Base-by-base conservation (phyloP, 495 filamentous ascomycete genomes). In the Aspergillus hancockii region DNA sequence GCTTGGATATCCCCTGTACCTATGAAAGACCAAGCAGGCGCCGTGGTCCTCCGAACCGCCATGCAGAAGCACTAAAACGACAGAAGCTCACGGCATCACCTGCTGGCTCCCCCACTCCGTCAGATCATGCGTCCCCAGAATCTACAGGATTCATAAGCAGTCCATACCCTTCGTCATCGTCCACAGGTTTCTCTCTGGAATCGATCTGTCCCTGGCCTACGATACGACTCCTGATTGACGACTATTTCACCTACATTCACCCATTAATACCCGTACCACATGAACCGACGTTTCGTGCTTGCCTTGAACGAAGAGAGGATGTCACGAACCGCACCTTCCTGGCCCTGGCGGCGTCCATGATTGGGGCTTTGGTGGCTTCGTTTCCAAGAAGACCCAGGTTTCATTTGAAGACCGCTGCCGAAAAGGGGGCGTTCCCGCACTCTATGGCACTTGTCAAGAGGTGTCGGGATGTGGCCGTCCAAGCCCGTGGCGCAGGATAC, bases 221-320 rank as follows among this genome's bases (percentile, higher is more conserved):
- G 0, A 72, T 95, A 45, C 77, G 85, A 46, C 74, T 85, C 3
- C 79, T 95, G 7, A 77, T 96, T 13, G 89, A 93, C 68, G 92
- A 96, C 74, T 95, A 90, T 74, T 95, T 95, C 67, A 92, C 86
- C 8, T 93, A 92, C 68, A 91, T 95, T 54, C 89, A 96, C 66
- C 92, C 92, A 1, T 76, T 96, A n/a, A 80, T 86, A 32, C 92
- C 92, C 0, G 83, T 96, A 50, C 92, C 92, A 0, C 92, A 96
- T 69, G 90, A 95, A 60, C 89, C 88, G 0, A 86, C 88, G n/a
- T 95, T 95, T 62, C 83, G 90, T 32, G 80, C 82, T 54, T 86
- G 88, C 4, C 88, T 93, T 65, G 76, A 79, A 14, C 80, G 76
- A 38, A 81, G 91, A 38, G 86, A 92, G 63, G 90, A 96, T 70